Evolutionary conservation across 2,329 filamentous ascomycete genomes (phyloP).

Genomic region (Sphaerulina musiva): DNA sequence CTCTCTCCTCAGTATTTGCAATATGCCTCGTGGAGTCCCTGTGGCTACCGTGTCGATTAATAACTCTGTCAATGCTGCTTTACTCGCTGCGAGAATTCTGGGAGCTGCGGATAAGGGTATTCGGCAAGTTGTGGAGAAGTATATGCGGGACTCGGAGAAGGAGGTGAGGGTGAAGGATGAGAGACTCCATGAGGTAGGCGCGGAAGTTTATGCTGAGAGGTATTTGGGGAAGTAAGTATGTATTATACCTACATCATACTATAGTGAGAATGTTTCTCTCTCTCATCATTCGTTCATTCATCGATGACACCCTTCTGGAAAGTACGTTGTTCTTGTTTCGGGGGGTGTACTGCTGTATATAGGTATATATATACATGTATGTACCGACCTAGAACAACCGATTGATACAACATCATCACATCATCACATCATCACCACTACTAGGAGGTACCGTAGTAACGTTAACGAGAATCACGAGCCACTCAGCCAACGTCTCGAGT

Average conservation of each 20-base stretch:
- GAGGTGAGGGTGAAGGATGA: slow-evolving; percentile 50
- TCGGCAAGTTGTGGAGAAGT: slow-evolving; percentile 53
- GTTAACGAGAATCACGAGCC: no score
- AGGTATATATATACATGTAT: not conserved
- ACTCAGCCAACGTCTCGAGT: no score
- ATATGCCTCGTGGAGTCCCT: slow-evolving; percentile 46
- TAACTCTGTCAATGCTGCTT: slow-evolving; percentile 42
- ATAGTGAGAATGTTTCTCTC: not conserved
- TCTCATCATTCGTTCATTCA: no score
- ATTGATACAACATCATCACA: no score
- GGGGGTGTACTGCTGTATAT: no score
- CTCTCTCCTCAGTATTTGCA: slow-evolving; percentile 45
- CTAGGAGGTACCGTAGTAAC: no score
- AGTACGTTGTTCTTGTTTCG: no score
- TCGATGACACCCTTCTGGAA: no score
- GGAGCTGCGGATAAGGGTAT: slow-evolving; percentile 46
- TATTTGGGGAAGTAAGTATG: slow-evolving; percentile 26
- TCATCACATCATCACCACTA: no score
- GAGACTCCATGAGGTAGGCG: slow-evolving; percentile 50
- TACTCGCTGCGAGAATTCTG: slow-evolving; percentile 42
- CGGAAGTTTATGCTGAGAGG: slow-evolving; percentile 27
- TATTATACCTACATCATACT: not conserved
- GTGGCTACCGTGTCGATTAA: slow-evolving; percentile 43
- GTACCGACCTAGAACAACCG: not conserved
- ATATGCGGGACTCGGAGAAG: slow-evolving; percentile 56